These are phyloP conservation scores for Epichloe scottii DNA, from an alignment of 2,329 filamentous ascomycete genomes.

Conservation along the genomic window DNA sequence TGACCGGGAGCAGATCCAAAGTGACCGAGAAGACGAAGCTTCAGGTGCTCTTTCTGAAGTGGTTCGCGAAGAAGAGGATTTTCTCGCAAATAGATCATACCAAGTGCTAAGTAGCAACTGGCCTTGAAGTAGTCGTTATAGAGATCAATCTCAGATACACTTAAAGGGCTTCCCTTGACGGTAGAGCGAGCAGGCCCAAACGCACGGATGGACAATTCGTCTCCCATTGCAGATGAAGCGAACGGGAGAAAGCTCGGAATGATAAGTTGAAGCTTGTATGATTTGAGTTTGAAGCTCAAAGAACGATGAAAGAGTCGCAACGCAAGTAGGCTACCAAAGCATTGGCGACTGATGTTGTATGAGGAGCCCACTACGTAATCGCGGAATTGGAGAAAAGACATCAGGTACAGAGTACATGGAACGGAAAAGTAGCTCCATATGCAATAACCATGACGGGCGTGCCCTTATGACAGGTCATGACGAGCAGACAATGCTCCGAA, in stretches of 20 bases:
- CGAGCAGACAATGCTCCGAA: neutral
- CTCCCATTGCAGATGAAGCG: conserved; percentile 18
- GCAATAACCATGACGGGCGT: too few relatives aligned
- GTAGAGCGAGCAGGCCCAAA: conserved; percentile 56
- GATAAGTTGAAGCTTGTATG: neutral
- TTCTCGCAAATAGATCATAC: conserved; percentile 67
- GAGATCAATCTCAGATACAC: conserved; percentile 51
- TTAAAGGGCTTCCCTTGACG: conserved; percentile 47
- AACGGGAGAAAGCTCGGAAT: neutral
- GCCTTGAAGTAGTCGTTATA: conserved; percentile 64
- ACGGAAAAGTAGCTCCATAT: too few relatives aligned
- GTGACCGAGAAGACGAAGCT: conserved; percentile 61
- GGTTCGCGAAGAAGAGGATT: conserved; percentile 63
- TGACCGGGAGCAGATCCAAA: conserved; percentile 74
- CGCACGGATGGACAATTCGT: conserved; percentile 45
- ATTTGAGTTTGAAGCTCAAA: neutral
- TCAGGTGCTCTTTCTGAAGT: conserved; percentile 57
- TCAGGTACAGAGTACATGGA: too few relatives aligned
- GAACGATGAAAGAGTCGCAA: neutral
- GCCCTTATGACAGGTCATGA: neutral
- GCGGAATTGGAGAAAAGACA: too few relatives aligned
- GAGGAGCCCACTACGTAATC: neutral
- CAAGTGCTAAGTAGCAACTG: conserved; percentile 61
- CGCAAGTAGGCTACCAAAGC: neutral
- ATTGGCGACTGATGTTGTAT: neutral